A percentile compares a stretch with the other conserved stretches of the same genome.
Evolutionary conservation across 1,139 yeast genomes (phyloP).

Genomic region (Suhomyces wounanorum): DNA sequence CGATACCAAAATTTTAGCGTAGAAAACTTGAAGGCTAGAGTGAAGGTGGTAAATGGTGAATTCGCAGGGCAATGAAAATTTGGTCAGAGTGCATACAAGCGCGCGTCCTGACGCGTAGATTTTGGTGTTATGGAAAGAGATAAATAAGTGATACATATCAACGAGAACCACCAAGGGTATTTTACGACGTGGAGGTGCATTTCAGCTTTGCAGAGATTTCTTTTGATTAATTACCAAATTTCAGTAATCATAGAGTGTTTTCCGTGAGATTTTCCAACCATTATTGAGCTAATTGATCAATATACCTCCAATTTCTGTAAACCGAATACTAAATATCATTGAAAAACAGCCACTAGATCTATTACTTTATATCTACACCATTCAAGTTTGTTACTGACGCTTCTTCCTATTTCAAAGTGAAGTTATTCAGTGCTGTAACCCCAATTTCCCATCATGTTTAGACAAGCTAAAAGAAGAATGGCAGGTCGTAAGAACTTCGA

Average conservation of each 20-base stretch:
- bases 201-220: not conserved
- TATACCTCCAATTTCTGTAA: not conserved
- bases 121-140: not conserved
- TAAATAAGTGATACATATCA: not conserved
- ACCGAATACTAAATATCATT: no score
- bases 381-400: no score
- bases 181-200: not conserved
- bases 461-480: constrained; percentile 74
- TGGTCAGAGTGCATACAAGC: constrained; percentile 1
- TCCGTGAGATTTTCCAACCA: not conserved
- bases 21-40: not conserved
- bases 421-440: not conserved
- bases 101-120: constrained; percentile 6
- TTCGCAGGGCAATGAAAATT: constrained; percentile 1
- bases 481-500: constrained; percentile 76
- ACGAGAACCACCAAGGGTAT: not conserved
- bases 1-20: not conserved
- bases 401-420: not conserved
- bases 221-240: no score
- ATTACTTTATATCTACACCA: no score
- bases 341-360: no score
- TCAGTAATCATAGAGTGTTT: not conserved
- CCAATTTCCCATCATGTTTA: constrained; percentile 51
- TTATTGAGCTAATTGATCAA: not conserved
- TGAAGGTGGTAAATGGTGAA: not conserved